Evolutionary conservation across 805 yeast genomes (phyloP).

Genomic region (Saturnispora bothae): DNA sequence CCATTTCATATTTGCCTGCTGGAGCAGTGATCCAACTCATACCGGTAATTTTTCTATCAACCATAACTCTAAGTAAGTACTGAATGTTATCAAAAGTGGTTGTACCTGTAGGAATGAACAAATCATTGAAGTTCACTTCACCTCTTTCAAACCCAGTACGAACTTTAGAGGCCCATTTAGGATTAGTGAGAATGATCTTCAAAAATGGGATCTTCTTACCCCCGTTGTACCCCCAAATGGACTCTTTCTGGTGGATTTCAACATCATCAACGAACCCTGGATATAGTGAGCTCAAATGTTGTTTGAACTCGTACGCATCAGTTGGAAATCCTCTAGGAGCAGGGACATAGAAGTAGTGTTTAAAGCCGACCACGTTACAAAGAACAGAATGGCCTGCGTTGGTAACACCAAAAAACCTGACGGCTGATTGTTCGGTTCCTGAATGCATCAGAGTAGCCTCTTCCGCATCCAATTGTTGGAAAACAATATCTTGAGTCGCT

Average conservation of each 20-base stretch:
- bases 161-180: slow-evolving; percentile 54
- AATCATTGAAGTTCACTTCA: slow-evolving; percentile 51
- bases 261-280: slow-evolving; percentile 48
- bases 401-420: slow-evolving; percentile 90
- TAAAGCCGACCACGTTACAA: slow-evolving; percentile 81
- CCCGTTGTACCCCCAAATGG: slow-evolving; percentile 90
- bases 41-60: slow-evolving; percentile 86
- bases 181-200: slow-evolving; percentile 57
- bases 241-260: slow-evolving; percentile 62
- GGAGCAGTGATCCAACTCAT: slow-evolving; percentile 98
- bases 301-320: slow-evolving; percentile 34
- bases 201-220: slow-evolving; percentile 69
- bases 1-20: slow-evolving; percentile 48
- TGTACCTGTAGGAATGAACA: slow-evolving; percentile 48
- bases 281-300: slow-evolving; percentile 37
- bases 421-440: slow-evolving; percentile 44
- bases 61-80: slow-evolving; percentile 76
- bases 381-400: slow-evolving; percentile 77
- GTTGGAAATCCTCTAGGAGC: slow-evolving; percentile 70
- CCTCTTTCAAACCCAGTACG: slow-evolving; percentile 82
- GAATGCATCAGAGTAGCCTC: slow-evolving; percentile 41
- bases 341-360: slow-evolving; percentile 86
- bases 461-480: slow-evolving; percentile 94
- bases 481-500: slow-evolving; percentile 42
- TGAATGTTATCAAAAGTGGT: slow-evolving; percentile 87